Evolutionary conservation across 176 grass and related monocot genomes (phyloP), one percentile per base, ranked within the genome.

Genomic region (Ampelocalamus luodianensis): DNA sequence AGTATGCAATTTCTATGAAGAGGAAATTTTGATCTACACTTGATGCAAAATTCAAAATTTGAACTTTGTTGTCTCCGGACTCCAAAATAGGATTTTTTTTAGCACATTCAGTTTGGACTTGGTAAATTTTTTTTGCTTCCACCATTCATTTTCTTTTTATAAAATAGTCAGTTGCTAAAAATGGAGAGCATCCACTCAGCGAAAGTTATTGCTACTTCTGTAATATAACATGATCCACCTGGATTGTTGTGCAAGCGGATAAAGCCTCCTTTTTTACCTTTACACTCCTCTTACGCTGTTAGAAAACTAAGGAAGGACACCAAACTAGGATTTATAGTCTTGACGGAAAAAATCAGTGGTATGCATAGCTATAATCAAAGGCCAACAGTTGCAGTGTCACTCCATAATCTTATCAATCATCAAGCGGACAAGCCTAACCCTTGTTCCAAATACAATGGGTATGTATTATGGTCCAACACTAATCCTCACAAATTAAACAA

Each of bases 291-390:
- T 74, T 14, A 48, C 1, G 1, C 29, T 43, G 44, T 27, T 73
- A 32, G 6, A 37, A 17, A 39, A 39, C 22, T 44, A 37, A 2
- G 0, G 50, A 81, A 58, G 65, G 36, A 29, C 14, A 1, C 17
- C 40, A 22, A 82, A 44, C 54, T 82, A 61, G 45, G 43, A 53
- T 80, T 43, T 66, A 4, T 50, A 49, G 54, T 58, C 32, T 56
- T 34, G 5, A 49, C 6, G 20, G 27, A 0, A 11, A 34, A 42
- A 5, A 65, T 17, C 12, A 56, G 48, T 36, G 74, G 62, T 74
- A 36, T 16, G 36, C 67, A 64, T 71, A 63, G 66, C 53, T 63
- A 36, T 39, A 37, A 71, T 70, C 20, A 60, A 48, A 46, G 69
- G 32, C 51, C 23, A 42, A 50, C 10, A 23, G 32, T 27, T 71